These are phyloP conservation scores for Ascochyta koolunga DNA, from an alignment of 2,329 filamentous ascomycete species.

Conservation along the genomic window DNA sequence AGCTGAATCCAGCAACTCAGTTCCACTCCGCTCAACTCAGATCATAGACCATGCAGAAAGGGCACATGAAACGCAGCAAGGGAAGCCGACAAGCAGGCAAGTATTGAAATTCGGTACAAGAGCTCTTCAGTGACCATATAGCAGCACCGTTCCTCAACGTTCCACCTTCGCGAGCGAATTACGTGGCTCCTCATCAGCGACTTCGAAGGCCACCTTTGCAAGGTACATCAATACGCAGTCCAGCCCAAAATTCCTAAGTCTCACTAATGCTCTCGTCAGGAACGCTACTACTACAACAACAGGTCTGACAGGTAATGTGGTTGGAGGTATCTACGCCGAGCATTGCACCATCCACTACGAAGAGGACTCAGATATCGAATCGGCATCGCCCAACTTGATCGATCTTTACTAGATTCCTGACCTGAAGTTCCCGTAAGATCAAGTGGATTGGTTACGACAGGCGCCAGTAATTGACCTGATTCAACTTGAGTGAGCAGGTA, in stretches of 20 bases:
- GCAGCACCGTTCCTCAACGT: neutral
- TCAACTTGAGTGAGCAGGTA: too few species aligned
- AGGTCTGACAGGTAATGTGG: neutral
- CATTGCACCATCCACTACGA: constrained; percentile 2
- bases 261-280: too few species aligned
- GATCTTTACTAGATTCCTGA: constrained; percentile 15
- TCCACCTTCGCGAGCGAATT: constrained; percentile 8
- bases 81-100: constrained; percentile 14
- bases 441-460: neutral
- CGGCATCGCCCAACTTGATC: constrained; percentile 17
- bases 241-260: too few species aligned
- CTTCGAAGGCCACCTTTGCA: neutral
- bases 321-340: constrained; percentile 4
- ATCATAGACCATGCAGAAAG: neutral
- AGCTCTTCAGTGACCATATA: neutral
- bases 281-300: neutral
- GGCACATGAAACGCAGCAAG: neutral
- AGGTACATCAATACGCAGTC: neutral
- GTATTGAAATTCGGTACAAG: neutral
- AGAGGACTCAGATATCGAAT: constrained; percentile 1
- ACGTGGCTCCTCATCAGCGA: neutral
- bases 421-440: neutral
- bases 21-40: neutral
- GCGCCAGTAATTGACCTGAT: neutral
- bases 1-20: neutral